Conservation (phyloP, 1,284 basidiomycete species). For the Marasmius sp. region DNA sequence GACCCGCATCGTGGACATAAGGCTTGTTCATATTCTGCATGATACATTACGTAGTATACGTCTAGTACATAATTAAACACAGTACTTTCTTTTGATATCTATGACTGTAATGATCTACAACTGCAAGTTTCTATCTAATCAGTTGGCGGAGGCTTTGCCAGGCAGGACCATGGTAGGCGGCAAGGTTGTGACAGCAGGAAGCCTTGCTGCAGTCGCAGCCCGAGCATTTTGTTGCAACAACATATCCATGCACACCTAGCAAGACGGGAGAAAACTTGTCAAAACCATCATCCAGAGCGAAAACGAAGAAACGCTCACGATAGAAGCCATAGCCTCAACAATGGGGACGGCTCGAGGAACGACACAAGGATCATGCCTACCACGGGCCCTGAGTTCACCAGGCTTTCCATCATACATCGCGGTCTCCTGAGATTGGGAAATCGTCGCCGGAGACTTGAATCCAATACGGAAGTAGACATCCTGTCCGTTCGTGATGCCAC, state of each 20-base stretch:
- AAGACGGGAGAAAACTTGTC: background rate
- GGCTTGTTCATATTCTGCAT: too few species aligned
- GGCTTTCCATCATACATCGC: conserved; percentile 90
- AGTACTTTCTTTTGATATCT: background rate
- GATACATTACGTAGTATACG: too few species aligned
- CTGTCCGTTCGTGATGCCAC: conserved; percentile 97
- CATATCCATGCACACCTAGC: conserved; percentile 68
- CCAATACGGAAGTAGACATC: conserved; percentile 97
- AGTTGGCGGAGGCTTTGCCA: conserved; percentile 18
- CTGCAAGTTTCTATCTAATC: background rate
- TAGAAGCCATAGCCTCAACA: conserved; percentile 96
- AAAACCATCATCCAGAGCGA: background rate
- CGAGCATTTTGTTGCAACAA: conserved; percentile 87
- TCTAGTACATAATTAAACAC: background rate
- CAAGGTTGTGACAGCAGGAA: conserved; percentile 80
- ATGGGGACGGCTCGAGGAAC: conserved; percentile 98
- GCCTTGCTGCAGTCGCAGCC: conserved; percentile 58
- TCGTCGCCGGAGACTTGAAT: conserved; percentile 99
- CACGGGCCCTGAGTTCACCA: conserved; percentile 87
- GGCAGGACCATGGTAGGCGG: conserved; percentile 84
- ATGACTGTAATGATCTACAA: too few species aligned
- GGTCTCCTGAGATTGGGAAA: conserved; percentile 89
- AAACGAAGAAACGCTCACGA: conserved; percentile 50
- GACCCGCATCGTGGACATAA: too few species aligned
- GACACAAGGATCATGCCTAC: conserved; percentile 97